Percentiles rank a stretch among this genome's conserved stretches.
Conservation (phyloP, 2,329 filamentous ascomycete species). For the Neurospora crassa region DNA sequence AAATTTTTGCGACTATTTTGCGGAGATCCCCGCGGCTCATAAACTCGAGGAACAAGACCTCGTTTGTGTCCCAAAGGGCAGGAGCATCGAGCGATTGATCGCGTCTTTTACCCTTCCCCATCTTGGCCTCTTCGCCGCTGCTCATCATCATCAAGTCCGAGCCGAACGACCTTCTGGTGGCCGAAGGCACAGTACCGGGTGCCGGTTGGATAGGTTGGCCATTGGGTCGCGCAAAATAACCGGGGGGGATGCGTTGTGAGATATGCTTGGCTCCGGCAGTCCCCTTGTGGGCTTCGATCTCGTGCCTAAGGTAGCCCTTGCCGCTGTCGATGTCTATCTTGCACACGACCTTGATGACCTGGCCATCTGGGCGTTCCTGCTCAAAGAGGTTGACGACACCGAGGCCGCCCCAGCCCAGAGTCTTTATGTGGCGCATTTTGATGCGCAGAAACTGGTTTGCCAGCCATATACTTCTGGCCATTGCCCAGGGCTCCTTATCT, state of each 20-base stretch:
- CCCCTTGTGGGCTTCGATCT: slow-evolving; percentile 4
- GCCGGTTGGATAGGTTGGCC: not conserved
- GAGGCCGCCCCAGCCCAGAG: slow-evolving; percentile 7
- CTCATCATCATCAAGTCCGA: slow-evolving; percentile 1
- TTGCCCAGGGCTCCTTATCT: not conserved
- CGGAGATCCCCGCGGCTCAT: slow-evolving; percentile 8
- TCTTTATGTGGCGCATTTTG: slow-evolving; percentile 1
- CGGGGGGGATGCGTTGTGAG: not conserved
- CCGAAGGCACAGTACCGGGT: not conserved
- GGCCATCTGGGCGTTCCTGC: not conserved
- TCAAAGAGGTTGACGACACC: slow-evolving; percentile 7
- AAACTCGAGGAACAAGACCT: slow-evolving; percentile 11
- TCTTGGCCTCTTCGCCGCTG: not conserved
- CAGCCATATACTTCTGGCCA: not conserved
- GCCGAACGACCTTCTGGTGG: not conserved
- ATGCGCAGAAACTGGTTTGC: not conserved
- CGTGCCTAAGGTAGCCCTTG: not conserved
- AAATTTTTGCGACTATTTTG: not conserved
- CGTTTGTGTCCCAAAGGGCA: not conserved
- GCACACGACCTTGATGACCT: slow-evolving; percentile 2
- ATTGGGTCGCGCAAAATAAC: not conserved
- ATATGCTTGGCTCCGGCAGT: slow-evolving; percentile 8
- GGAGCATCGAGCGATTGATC: slow-evolving; percentile 6
- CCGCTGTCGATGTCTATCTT: slow-evolving; percentile 1
- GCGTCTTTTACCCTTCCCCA: slow-evolving; percentile 5